Percentiles rank a stretch among this genome's conserved stretches.
phyloP scores from a whole-genome alignment of 2,329 filamentous ascomycete genomes.

The Myriosclerotinia curreyana region DNA sequence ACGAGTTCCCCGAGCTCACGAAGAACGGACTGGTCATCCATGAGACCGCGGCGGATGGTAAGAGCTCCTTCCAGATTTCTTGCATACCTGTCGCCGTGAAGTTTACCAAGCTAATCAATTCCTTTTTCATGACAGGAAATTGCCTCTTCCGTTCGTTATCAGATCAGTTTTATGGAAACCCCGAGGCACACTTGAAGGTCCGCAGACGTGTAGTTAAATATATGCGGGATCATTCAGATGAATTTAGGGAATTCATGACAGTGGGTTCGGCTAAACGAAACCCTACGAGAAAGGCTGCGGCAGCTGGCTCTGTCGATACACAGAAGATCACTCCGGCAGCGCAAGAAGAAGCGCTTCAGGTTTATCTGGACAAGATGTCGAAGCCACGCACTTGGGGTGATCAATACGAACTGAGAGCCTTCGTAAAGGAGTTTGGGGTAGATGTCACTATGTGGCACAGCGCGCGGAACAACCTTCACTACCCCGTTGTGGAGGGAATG shows the following conservation, averaged over 20 bases:
- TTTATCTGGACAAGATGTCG: constrained; percentile 58
- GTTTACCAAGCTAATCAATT: constrained; percentile 21
- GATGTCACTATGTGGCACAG: constrained; percentile 56
- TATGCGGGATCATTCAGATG: constrained; percentile 57
- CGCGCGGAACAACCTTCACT: too few species aligned
- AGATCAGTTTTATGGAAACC: constrained; percentile 63
- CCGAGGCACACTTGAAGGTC: constrained; percentile 55
- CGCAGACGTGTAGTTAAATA: constrained; percentile 58
- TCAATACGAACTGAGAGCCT: constrained; percentile 65
- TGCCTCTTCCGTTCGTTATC: constrained; percentile 67
- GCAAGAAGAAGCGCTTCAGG: constrained; percentile 51
- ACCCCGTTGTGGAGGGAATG: too few species aligned
- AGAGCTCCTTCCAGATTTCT: constrained; percentile 39
- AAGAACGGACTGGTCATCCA: constrained; percentile 57
- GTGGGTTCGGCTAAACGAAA: constrained; percentile 51
- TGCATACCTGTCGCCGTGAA: constrained; percentile 6
- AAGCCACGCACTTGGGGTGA: constrained; percentile 61
- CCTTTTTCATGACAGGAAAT: constrained; percentile 51
- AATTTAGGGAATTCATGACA: constrained; percentile 64
- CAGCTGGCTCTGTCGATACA: constrained; percentile 24
- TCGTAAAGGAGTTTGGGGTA: constrained; percentile 57
- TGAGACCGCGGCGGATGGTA: constrained; percentile 61
- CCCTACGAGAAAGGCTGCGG: constrained; percentile 28
- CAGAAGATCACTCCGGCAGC: constrained; percentile 43
- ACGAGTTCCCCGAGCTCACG: constrained; percentile 55